Evolutionary conservation across 2,329 filamentous ascomycete genomes (phyloP), one percentile per base, ranked within the genome.

Genomic region (Knufia petricola): DNA sequence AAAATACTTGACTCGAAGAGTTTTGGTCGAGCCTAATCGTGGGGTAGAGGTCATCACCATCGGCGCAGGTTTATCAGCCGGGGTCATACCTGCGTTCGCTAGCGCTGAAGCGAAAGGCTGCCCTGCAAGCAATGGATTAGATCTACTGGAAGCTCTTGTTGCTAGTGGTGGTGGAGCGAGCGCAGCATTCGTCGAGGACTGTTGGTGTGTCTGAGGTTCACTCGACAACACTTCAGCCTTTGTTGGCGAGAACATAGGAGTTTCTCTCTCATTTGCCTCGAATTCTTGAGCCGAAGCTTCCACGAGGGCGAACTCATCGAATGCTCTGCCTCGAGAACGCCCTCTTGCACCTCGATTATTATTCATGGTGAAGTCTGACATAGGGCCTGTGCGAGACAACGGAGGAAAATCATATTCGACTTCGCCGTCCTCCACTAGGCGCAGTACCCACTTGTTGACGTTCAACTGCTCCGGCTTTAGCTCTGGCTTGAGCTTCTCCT

Each of bases 371-470:
- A 83, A 83, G 58, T 82, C 79, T 2, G 73, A 71, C 47, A 82
- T 71, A 1, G 77, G 73, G 54, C 75, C 71, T 19, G 72, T 76
- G 28, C 78, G 70, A 8, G 69, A 71, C 26, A 83, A 63, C 1
- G 79, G 71, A 4, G 79, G 78, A 53, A 83, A 83, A 58, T 83
- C 79, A 57, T 77, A 79, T 51, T 83, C 79, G 2, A 83, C 75
- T 58, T 83, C 79, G 4, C 77, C 79, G 56, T 82, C 79, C 55
- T 83, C 79, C 7, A 81, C 77, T 74, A 83, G 82, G n/a, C 79
- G 71, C 46, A 83, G 63, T 21, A 77, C 76, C 79, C 79, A 83
- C 50, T 71, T 69, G 55, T 82, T 82, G 50, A 82, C 75, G 48
- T 75, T 78, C 47, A 74, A 63, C 53, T 79, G 76, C 21, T 70